phyloP scores from a whole-genome alignment of 2,329 filamentous ascomycete genomes.

The Fusarium gaditjirri region DNA sequence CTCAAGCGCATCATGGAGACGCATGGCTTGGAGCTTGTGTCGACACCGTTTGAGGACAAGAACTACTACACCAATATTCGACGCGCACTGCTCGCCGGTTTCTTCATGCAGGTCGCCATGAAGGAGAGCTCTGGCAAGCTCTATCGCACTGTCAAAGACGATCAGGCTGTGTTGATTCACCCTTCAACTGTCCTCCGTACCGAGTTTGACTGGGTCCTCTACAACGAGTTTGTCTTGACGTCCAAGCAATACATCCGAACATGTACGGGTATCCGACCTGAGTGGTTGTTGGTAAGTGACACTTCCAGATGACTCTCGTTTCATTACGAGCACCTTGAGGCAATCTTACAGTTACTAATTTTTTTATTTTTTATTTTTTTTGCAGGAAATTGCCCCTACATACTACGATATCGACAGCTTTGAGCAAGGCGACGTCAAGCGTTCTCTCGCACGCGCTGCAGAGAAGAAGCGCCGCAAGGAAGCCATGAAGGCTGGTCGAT shows the following conservation, averaged over 20 bases:
- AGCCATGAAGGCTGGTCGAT: conserved; percentile 63
- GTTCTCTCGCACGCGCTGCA: conserved; percentile 65
- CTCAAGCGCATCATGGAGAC: conserved; percentile 98
- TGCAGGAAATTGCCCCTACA: conserved; percentile 86
- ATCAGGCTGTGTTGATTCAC: conserved; percentile 92
- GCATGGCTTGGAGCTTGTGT: conserved; percentile 84
- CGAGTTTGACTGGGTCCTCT: conserved; percentile 96
- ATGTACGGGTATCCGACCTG: conserved; percentile 88
- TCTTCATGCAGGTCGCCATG: conserved; percentile 99
- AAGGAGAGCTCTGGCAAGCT: conserved; percentile 88
- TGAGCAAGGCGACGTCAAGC: conserved; percentile 86
- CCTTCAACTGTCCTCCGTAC: conserved; percentile 89
- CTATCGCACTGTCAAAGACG: conserved; percentile 96
- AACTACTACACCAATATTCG: conserved; percentile 99
- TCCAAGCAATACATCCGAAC: conserved; percentile 98
- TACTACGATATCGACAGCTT: conserved; percentile 92
- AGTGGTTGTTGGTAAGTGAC: conserved; percentile 85
- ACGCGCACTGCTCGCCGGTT: conserved; percentile 88
- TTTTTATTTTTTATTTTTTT: background rate
- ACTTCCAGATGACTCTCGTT: background rate
- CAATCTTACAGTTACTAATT: conserved; percentile 23
- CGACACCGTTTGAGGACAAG: conserved; percentile 92
- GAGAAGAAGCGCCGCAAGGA: conserved; percentile 71
- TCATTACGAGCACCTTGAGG: background rate
- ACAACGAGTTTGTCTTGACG: conserved; percentile 98